These are phyloP conservation scores for Lentinula edodes DNA, from an alignment of 768 basidiomycete genomes.

Conservation along the genomic window DNA sequence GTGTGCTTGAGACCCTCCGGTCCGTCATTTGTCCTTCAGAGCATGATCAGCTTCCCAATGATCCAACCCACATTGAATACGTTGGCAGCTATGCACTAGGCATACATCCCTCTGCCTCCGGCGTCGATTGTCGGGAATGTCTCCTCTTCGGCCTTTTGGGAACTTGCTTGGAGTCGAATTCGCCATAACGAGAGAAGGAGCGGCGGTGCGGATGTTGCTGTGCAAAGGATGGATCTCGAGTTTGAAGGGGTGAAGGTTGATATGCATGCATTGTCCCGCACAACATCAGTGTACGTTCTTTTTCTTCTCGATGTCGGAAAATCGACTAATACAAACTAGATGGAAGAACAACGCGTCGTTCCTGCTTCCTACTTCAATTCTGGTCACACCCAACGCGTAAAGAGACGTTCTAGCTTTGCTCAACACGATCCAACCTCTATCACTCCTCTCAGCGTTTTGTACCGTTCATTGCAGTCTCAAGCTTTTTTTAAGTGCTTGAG, in stretches of 20 bases:
- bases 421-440: slow-evolving; percentile 1
- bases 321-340: background rate
- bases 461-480: slow-evolving; percentile 14
- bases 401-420: slow-evolving; percentile 11
- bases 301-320: background rate
- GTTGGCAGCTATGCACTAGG: slow-evolving; percentile 17
- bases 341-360: slow-evolving; percentile 13
- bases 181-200: no score
- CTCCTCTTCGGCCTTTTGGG: slow-evolving; percentile 14
- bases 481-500: slow-evolving; percentile 7
- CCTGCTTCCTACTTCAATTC: slow-evolving; percentile 10
- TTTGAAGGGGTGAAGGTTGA: slow-evolving; percentile 16
- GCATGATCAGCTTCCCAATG: background rate
- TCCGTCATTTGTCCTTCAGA: background rate
- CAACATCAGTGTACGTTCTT: background rate
- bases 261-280: slow-evolving; percentile 15
- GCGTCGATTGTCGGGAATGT: slow-evolving; percentile 19
- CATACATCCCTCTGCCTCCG: slow-evolving; percentile 11
- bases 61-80: slow-evolving; percentile 3
- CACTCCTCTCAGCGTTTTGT: slow-evolving; percentile 7
- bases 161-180: background rate
- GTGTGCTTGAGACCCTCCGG: background rate
- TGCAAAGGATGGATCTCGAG: slow-evolving; percentile 17
- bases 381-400: slow-evolving; percentile 16
- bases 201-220: slow-evolving; percentile 13